These are phyloP conservation scores for Lathyrus aphaca DNA, from an alignment of 306 rosid species.

Conservation along the genomic window DNA sequence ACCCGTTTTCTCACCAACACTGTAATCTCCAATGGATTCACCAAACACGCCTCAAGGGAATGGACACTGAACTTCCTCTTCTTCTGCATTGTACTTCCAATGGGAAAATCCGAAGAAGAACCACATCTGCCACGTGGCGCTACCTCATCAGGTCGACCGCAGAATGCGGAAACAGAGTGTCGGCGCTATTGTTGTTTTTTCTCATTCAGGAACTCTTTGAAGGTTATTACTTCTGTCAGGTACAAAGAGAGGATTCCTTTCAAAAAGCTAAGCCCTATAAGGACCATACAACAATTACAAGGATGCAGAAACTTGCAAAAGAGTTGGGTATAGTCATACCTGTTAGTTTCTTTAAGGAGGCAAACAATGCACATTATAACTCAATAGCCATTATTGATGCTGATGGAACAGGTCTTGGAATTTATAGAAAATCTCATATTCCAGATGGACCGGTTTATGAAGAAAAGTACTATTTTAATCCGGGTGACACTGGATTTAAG, in stretches of 20 bases:
- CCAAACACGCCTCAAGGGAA: constrained; percentile 42
- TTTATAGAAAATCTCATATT: constrained; percentile 93
- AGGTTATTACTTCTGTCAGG: constrained; percentile 82
- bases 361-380: constrained; percentile 94
- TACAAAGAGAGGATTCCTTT: constrained; percentile 82
- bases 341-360: constrained; percentile 95
- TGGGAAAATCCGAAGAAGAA: constrained; percentile 84
- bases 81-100: constrained; percentile 54
- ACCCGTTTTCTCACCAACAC: too few relatives aligned
- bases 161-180: constrained; percentile 51
- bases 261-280: constrained; percentile 82
- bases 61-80: constrained; percentile 49
- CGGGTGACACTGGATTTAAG: constrained; percentile 98
- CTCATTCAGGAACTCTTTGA: constrained; percentile 59
- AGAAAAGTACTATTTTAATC: constrained; percentile 96
- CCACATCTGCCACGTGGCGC: constrained; percentile 45
- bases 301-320: constrained; percentile 90
- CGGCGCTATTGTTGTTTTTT: constrained; percentile 51
- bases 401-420: constrained; percentile 93
- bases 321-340: constrained; percentile 88
- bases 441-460: constrained; percentile 98
- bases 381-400: constrained; percentile 88
- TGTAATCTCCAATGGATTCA: constrained; percentile 37
- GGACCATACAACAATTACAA: constrained; percentile 83
- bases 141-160: constrained; percentile 45